Conservation (phyloP, 2,329 filamentous ascomycete genomes). For the Aspergillus tubingensis region DNA sequence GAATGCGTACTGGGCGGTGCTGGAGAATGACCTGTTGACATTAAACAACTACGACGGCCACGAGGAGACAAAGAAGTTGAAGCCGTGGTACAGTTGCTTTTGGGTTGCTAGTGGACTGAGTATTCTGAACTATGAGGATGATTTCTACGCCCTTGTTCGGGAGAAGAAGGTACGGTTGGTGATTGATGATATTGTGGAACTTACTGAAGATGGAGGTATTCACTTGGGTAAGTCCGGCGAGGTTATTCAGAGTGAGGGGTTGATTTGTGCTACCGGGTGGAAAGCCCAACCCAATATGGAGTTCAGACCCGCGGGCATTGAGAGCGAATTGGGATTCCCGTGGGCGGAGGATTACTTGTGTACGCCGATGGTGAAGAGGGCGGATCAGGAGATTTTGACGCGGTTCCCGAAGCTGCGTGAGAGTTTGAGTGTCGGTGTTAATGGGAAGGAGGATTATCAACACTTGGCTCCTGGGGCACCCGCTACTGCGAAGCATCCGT, state of each 20-base stretch:
- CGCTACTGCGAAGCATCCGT: conserved; percentile 47
- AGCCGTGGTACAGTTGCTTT: conserved; percentile 49
- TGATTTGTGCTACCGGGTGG: conserved; percentile 63
- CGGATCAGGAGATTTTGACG: conserved; percentile 54
- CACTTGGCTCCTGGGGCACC: conserved; percentile 36
- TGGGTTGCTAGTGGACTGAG: conserved; percentile 60
- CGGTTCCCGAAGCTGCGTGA: conserved; percentile 53
- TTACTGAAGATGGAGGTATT: conserved; percentile 56
- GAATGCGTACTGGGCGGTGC: conserved; percentile 56
- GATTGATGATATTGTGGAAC: conserved; percentile 54
- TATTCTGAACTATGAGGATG: conserved; percentile 62
- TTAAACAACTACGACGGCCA: conserved; percentile 50
- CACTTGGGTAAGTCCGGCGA: conserved; percentile 61
- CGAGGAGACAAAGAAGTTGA: conserved; percentile 48
- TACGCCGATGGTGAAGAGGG: conserved; percentile 40
- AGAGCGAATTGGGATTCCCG: conserved; percentile 52
- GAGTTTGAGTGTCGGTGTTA: conserved; percentile 36
- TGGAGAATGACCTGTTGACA: conserved; percentile 52
- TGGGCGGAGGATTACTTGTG: conserved; percentile 38
- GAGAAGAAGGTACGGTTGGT: conserved; percentile 58
- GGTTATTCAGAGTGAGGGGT: conserved; percentile 54
- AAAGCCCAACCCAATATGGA: conserved; percentile 50
- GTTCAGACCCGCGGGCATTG: conserved; percentile 49
- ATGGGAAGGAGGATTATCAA: conserved; percentile 15
- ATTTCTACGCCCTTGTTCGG: conserved; percentile 60